Evolutionary conservation across 1,284 basidiomycete species (phyloP), one percentile per base, ranked within the genome.

Genomic region (Leccinum griseonigrum): DNA sequence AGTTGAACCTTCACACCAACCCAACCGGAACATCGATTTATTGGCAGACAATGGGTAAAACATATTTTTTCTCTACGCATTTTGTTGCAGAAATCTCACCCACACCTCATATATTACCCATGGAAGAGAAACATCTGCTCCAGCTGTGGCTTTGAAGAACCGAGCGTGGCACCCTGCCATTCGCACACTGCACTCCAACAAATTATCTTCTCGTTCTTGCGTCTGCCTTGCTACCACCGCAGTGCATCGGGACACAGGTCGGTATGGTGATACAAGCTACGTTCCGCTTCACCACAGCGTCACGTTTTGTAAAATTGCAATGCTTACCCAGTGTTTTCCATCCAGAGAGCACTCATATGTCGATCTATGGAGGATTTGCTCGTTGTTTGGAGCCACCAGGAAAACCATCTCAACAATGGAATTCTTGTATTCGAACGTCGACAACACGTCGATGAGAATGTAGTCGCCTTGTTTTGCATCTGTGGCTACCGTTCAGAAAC

Each of bases 81-180:
- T 32, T 18, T 31, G 50, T 18, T 36, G 43, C 51, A 59, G 13
- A 26, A 61, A 75, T 60, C 77, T 74, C 59, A 80, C 62, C 81
- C 79, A 85, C 13, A 83, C 68, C 65, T 83, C 84, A 62, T 79
- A 71, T 54, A 85, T 66, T 58, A 67, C 69, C 82, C 83, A 85
- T n/a, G 67, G 67, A 48, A 70, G 67, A 34, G 68, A 59, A 56
- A 73, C 66, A 56, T 77, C 71, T 51, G 70, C 67, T 32, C 66
- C 59, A 26, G 78, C 71, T 43, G 70, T 69, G 18, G 71, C 72
- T 60, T 75, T 76, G 66, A 82, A 79, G 60, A 74, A 76, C 52
- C 77, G 74, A 58, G 71, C 74, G 18, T 55, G 52, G 32, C 28
- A 57, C 32, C 59, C 64, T 9, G 55, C 46, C 64, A 68, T 70